A percentile compares a stretch with the other conserved stretches of the same genome.
These are phyloP conservation scores for Cardiospermum halicacabum DNA, from an alignment of 345 rosid species.

Conservation along the genomic window DNA sequence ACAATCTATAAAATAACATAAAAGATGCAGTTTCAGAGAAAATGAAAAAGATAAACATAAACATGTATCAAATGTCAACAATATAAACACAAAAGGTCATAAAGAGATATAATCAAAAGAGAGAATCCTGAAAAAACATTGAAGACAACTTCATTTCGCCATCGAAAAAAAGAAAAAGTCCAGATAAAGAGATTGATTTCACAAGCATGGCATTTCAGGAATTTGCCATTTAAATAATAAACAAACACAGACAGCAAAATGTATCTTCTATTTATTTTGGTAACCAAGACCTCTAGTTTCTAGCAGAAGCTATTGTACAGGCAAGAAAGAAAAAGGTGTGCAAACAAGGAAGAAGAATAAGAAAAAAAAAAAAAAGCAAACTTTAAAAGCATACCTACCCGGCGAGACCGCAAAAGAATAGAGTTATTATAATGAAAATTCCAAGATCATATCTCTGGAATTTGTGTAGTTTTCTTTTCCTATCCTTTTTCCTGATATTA, in stretches of 20 bases:
- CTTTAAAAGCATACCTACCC: not conserved
- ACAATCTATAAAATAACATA: no score
- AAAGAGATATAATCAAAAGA: no score
- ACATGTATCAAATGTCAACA: no score
- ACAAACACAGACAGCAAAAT: slow-evolving; percentile 6
- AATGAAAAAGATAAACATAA: no score
- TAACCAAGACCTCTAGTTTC: not conserved
- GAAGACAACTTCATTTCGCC: not conserved
- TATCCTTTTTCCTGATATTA: slow-evolving; percentile 6
- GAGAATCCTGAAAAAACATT: not conserved
- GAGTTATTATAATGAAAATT: not conserved
- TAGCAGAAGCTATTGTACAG: slow-evolving; percentile 14
- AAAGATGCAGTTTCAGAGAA: no score
- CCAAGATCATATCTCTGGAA: not conserved
- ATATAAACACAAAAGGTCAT: no score
- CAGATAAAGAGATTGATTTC: not conserved
- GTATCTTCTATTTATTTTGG: slow-evolving; percentile 2
- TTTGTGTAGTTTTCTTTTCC: not conserved
- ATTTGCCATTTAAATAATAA: slow-evolving; percentile 1
- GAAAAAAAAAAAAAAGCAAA: not conserved
- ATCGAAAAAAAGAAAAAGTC: not conserved
- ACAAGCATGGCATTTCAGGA: slow-evolving; percentile 1
- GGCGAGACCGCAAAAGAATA: slow-evolving; percentile 10
- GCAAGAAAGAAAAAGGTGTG: no score
- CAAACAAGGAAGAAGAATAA: not conserved